Conservation (phyloP, 345 rosid genomes). For the Hibiscus trionum region DNA sequence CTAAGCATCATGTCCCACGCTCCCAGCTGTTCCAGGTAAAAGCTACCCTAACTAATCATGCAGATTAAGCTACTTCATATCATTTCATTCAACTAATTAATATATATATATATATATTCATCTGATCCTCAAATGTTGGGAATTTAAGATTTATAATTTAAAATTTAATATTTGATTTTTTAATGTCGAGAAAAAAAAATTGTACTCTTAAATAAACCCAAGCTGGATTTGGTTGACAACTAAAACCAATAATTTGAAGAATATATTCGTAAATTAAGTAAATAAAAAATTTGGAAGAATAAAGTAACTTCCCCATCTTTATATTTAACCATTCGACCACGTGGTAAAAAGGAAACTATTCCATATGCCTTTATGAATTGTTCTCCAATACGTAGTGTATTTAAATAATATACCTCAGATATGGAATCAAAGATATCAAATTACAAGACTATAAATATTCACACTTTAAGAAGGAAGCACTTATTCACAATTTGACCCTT, state of each 20-base stretch:
- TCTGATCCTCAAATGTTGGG: too few relatives aligned
- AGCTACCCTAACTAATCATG: conserved; percentile 16
- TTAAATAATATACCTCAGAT: too few relatives aligned
- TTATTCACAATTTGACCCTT: too few relatives aligned
- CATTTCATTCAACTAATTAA: neutral
- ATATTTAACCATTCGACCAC: neutral
- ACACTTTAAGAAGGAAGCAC: too few relatives aligned
- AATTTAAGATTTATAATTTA: too few relatives aligned
- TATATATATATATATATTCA: neutral
- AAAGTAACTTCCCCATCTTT: neutral
- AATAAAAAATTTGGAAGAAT: neutral
- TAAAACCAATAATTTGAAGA: neutral
- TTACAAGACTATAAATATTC: too few relatives aligned
- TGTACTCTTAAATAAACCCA: neutral
- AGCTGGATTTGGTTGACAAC: neutral
- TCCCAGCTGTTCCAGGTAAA: conserved; percentile 34
- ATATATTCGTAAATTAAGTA: neutral
- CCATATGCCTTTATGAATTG: neutral
- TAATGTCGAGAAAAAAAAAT: neutral
- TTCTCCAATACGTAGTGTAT: neutral
- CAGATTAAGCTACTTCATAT: neutral
- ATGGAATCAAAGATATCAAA: too few relatives aligned
- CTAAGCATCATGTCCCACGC: conserved; percentile 49
- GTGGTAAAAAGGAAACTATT: neutral
- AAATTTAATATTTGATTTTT: too few relatives aligned